Base-by-base conservation (phyloP, 768 basidiomycete genomes). In the Xerocomellus dryophilus region DNA sequence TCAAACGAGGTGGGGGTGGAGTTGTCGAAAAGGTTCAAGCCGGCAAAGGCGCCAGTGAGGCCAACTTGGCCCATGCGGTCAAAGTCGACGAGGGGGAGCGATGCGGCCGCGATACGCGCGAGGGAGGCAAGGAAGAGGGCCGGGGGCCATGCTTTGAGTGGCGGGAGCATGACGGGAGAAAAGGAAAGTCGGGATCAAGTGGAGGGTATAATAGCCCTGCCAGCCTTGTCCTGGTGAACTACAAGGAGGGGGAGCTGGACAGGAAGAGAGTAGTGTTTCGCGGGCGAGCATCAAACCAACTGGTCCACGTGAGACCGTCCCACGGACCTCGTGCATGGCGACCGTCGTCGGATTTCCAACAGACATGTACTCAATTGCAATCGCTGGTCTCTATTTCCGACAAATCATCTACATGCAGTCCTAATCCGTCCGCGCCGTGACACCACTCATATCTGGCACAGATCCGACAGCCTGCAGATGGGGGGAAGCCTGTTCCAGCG, bases 11-110 rank as follows among this genome's bases (percentile, higher is more conserved):
- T 66, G 44, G 79, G 62, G 31, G 81, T 70, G 53, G 74, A 81
- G 56, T 74, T 81, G 65, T 83, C 74, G 77, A 88, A 86, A 53
- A 94, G 65, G 66, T 87, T 88, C 57, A 99, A 76, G 42, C 94
- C 96, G 21, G 88, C 81, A 66, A 98, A 99, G 32, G 89, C 78
- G 53, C 96, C 96, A 25, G 86, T 85, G 39, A 98, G 78, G 52
- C 85, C 93, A 46, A 98, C 93, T 50, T 79, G 85, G 59, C 96
- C 96, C 91, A 99, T 95, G 49, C 88, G 85, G 62, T 78, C 73
- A 64, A 84, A 87, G 70, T 90, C 88, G 62, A 89, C 76, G 56
- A 76, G 73, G 7, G 83, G 84, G 14, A 83, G 71, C 7, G 76
- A 68, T 9, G 78, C 80, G 54, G 61, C 65, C 20, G 43, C 63